These are phyloP conservation scores for Rhizopus delemar DNA, from an alignment of 371 early-diverging fungal species.

Conservation along the genomic window DNA sequence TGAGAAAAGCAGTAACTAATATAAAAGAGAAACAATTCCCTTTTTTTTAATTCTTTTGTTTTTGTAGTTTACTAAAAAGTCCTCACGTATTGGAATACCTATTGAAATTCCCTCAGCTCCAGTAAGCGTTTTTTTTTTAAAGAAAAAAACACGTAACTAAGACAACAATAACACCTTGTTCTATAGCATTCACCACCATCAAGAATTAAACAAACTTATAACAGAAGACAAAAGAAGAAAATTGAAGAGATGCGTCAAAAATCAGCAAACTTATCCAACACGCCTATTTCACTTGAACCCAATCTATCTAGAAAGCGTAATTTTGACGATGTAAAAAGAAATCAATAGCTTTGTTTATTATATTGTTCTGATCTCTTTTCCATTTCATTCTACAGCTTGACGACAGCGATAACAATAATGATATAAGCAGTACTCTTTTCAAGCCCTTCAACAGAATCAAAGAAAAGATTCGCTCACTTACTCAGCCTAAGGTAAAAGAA, in stretches of 20 bases:
- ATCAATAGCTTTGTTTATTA: neutral
- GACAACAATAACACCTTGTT: neutral
- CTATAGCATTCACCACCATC: neutral
- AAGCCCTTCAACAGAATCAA: no score
- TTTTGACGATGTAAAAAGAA: neutral
- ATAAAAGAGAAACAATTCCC: no score
- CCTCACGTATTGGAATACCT: slow-evolving; percentile 1
- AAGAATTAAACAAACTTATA: neutral
- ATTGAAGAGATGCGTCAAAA: neutral
- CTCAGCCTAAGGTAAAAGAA: no score
- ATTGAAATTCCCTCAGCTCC: slow-evolving; percentile 1
- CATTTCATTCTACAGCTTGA: neutral
- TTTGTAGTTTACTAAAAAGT: neutral
- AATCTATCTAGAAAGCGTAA: no score
- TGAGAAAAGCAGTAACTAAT: no score
- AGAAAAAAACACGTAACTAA: neutral
- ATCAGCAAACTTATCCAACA: neutral
- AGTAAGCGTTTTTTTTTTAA: neutral
- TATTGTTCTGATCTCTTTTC: neutral
- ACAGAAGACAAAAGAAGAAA: neutral
- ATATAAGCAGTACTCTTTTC: no score
- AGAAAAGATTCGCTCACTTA: no score
- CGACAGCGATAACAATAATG: neutral
- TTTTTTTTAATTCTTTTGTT: neutral
- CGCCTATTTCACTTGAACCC: neutral